Percentiles rank a stretch among this genome's conserved stretches.
Evolutionary conservation across 345 rosid genomes (phyloP).

Genomic region (Toxicodendron radicans): DNA sequence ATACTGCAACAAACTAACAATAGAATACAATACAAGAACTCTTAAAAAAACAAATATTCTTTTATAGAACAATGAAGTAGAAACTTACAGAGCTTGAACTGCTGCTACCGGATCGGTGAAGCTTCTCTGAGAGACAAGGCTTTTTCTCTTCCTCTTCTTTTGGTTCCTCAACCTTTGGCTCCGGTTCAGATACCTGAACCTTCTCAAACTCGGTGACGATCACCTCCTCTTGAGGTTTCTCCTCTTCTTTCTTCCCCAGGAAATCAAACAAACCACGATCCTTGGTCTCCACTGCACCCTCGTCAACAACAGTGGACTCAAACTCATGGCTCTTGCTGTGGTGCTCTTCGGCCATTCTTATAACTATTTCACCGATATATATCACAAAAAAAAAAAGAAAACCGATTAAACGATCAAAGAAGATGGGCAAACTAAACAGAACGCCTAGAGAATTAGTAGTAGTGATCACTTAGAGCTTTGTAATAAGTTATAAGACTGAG

Average conservation of each 20-base stretch:
- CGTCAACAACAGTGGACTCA: constrained; percentile 33
- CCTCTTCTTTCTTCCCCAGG: constrained; percentile 67
- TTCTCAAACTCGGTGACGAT: constrained; percentile 63
- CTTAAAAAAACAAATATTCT: no score
- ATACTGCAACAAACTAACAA: background rate
- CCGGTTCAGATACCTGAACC: constrained; percentile 53
- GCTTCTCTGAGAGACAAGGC: constrained; percentile 58
- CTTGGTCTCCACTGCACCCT: constrained; percentile 39
- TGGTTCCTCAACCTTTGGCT: constrained; percentile 23
- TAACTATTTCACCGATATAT: background rate
- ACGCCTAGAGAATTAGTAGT: background rate
- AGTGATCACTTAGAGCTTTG: background rate
- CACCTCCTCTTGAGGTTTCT: constrained; percentile 56
- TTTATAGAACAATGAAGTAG: background rate
- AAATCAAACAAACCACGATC: constrained; percentile 89
- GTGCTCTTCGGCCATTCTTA: constrained; percentile 55
- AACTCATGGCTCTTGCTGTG: constrained; percentile 43
- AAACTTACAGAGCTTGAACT: constrained; percentile 95
- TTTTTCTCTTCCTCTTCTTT: constrained; percentile 54
- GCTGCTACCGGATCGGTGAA: constrained; percentile 69
- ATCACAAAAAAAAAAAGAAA: background rate
- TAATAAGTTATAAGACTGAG: no score
- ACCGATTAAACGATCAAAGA: background rate
- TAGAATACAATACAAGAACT: background rate
- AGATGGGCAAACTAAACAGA: background rate